Base-by-base conservation (phyloP, 1,139 yeast species). In the Diutina catenulata region DNA sequence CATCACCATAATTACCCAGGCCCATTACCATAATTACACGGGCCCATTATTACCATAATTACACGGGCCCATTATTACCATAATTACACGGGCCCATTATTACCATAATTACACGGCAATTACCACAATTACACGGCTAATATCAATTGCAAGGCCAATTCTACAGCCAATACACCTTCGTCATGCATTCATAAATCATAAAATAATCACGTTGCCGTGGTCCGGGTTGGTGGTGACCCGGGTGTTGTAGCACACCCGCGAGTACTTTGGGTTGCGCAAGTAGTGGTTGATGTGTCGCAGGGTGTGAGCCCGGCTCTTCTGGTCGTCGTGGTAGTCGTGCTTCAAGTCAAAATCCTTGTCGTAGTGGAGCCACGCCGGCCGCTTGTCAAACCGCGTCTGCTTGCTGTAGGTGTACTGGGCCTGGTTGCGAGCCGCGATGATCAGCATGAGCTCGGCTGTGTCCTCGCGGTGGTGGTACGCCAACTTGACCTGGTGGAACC, bases 281-380 rank as follows among this genome's bases (percentile, higher is more conserved):
- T 47, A 43, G 21, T 43, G 45, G 29, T 46, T 46, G 24, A 57
- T 49, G 28, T 51, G 42, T 13, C 45, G 46, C 39, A 60, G 59
- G 38, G 57, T 51, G 23, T 59, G 60, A 38, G 51, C 49, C 13
- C 29, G 36, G 13, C 37, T 32, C 28, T 22, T 38, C 10, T 47
- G 55, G 31, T 51, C 53, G 23, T 50, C 55, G 13, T 56, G 48
- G 26, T 49, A 52, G 31, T 60, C 64, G 37, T 46, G 47, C 20
- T 51, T 56, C 22, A 62, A 49, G 31, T 55, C 54, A 29, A 49
- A 51, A 42, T 63, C 68, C 36, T 48, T 49, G 28, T 63, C 68
- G 43, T 59, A 62, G 57, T 63, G 55, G 5, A 64, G 50, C 70
- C 70, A 64, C 10, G 60, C 25, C 5, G 9, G 35, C 11, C 35